Base-by-base conservation (phyloP, 495 filamentous ascomycete species). In the Letharia columbiana region DNA sequence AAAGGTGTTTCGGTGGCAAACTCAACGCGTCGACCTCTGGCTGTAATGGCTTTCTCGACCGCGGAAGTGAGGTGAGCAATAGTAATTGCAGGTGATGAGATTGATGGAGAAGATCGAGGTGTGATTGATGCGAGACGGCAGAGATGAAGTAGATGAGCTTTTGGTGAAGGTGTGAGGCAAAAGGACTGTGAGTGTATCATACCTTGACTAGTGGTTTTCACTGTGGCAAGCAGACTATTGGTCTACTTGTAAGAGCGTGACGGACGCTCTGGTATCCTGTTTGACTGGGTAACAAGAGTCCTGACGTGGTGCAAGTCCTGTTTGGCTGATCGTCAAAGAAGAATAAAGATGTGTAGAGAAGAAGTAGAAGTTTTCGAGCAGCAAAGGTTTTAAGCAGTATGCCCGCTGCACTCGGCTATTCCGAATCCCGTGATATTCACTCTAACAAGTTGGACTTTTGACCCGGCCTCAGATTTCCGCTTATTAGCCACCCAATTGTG, bases 271-370 rank as follows among this genome's bases (percentile, higher is more conserved):
- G 33, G 7, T 18, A 37, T 57, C 33, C 13, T 37, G 33, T 35
- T 37, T 37, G 54, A 37, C 33, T 18, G 54, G 6, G 0, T 7
- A 37, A 18, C 17, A 37, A n/a, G 17, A 57, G 31, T 57, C 54
- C 33, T 37, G 54, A 57, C 33, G 54, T 13, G 33, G 31, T 57
- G 54, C 54, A 37, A 31, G 54, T 57, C 54, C 54, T 57, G 54
- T 57, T 57, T 57, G 7, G 54, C 54, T 57, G 54, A 57, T 57
- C 13, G 54, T 57, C 54, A 57, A 31, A 57, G 54, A 37, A 57
- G 33, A 33, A 57, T 37, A 17, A 57, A 37, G 52, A 57, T 35
- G 52, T 56, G 13, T 13, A 56, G 35, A 4, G 31, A 33, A 56
- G 28, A 56, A 56, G 12, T 2, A 44, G 13, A 15, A 44, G 12